A percentile compares a stretch with the other conserved stretches of the same genome.
phyloP scores from a whole-genome alignment of 2,329 filamentous ascomycete species.

The Lasiodiplodia sp. region DNA sequence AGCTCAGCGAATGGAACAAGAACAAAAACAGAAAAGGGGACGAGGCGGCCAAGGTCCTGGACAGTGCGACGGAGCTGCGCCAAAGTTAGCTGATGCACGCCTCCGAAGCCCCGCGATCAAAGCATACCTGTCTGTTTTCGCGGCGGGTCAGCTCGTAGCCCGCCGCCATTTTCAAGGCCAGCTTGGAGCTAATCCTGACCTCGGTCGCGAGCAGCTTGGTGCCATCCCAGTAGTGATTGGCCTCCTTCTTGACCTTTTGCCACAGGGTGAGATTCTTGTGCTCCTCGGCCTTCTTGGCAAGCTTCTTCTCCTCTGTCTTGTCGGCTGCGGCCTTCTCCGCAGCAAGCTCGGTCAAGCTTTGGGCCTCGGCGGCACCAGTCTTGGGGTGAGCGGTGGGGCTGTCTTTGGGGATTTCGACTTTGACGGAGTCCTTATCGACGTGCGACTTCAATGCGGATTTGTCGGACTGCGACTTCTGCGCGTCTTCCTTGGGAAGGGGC shows the following conservation, averaged over 20 bases:
- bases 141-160: constrained; percentile 95
- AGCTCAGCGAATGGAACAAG: constrained; percentile 97
- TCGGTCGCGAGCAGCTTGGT: constrained; percentile 94
- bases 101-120: constrained; percentile 9
- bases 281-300: constrained; percentile 71
- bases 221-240: constrained; percentile 96
- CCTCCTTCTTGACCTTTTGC: constrained; percentile 95
- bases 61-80: constrained; percentile 81
- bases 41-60: constrained; percentile 87
- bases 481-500: constrained; percentile 66
- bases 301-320: constrained; percentile 61
- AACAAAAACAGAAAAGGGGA: constrained; percentile 96
- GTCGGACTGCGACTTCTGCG: constrained; percentile 50
- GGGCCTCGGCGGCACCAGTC: constrained; percentile 55
- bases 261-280: constrained; percentile 86
- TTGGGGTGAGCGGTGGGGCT: constrained; percentile 55
- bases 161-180: constrained; percentile 96
- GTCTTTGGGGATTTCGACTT: constrained; percentile 42
- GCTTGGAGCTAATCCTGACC: constrained; percentile 86
- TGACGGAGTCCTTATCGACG: constrained; percentile 36
- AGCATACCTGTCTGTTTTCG: constrained; percentile 79
- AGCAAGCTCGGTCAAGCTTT: constrained; percentile 68
- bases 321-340: constrained; percentile 63
- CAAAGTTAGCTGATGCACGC: neutral
- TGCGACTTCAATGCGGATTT: constrained; percentile 32